A percentile compares a stretch with the other conserved stretches of the same genome.
Evolutionary conservation across 2,329 filamentous ascomycete species (phyloP).

Genomic region (Aspergillus felis): DNA sequence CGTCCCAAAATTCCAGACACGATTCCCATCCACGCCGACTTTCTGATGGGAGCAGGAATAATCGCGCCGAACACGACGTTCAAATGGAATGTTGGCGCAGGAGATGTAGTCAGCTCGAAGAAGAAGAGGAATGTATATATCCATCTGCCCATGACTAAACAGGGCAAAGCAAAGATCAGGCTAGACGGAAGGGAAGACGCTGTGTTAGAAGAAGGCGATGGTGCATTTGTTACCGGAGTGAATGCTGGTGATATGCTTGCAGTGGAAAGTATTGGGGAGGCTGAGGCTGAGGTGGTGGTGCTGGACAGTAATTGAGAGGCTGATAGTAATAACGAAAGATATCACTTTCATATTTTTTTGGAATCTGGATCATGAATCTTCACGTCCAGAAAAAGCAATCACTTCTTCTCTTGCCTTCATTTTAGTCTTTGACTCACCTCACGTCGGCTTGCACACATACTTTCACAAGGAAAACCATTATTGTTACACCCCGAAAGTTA

Average conservation of each 20-base stretch:
- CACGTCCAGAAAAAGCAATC: background rate
- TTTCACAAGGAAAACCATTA: background rate
- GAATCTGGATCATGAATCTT: no score
- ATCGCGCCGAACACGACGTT: conserved; percentile 64
- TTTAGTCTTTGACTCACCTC: background rate
- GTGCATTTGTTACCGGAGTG: conserved; percentile 67
- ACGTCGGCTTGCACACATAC: background rate
- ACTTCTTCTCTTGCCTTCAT: no score
- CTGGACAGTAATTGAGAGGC: conserved; percentile 55
- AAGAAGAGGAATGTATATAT: conserved; percentile 68
- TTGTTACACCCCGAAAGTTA: background rate
- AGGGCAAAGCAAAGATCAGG: conserved; percentile 67
- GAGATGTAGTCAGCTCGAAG: conserved; percentile 32
- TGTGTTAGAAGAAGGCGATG: conserved; percentile 71
- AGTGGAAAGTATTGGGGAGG: conserved; percentile 66
- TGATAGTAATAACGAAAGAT: background rate
- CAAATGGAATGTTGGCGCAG: conserved; percentile 66
- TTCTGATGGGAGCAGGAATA: conserved; percentile 76
- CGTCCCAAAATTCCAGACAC: conserved; percentile 60
- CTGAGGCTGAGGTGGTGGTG: conserved; percentile 65
- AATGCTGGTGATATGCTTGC: conserved; percentile 61
- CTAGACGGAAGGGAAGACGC: conserved; percentile 64
- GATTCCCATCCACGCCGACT: conserved; percentile 80
- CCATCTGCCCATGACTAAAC: conserved; percentile 75
- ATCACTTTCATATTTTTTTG: background rate